A percentile compares a stretch with the other conserved stretches of the same genome.
These are phyloP conservation scores for Ascosphaera pollenicola DNA, from an alignment of 2,329 filamentous ascomycete species.

Conservation along the genomic window DNA sequence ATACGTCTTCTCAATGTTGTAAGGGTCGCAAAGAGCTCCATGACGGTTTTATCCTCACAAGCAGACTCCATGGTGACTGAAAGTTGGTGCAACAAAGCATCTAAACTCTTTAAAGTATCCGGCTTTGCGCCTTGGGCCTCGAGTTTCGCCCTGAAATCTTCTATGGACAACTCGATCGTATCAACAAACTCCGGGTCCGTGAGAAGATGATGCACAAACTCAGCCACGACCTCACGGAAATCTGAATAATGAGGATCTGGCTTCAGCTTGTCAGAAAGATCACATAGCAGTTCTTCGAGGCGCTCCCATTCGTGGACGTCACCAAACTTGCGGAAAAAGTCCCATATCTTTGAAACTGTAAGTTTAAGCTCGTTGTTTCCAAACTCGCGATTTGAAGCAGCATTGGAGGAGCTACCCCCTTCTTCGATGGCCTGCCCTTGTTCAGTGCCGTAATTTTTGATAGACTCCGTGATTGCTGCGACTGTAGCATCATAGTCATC, in stretches of 20 bases:
- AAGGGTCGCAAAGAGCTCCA: slow-evolving; percentile 43
- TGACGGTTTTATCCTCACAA: slow-evolving; percentile 47
- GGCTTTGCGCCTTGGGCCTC: slow-evolving; percentile 40
- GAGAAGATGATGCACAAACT: slow-evolving; percentile 56
- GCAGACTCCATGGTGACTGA: slow-evolving; percentile 47
- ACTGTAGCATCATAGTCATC: slow-evolving; percentile 75
- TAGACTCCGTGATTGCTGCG: slow-evolving; percentile 49
- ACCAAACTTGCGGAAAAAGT: slow-evolving; percentile 59
- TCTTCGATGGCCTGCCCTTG: slow-evolving; percentile 43
- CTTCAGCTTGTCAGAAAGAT: slow-evolving; percentile 50
- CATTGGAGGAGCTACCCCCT: slow-evolving; percentile 35
- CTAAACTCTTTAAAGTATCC: slow-evolving; percentile 48
- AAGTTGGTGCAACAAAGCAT: slow-evolving; percentile 46
- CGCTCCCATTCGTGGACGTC: slow-evolving; percentile 52
- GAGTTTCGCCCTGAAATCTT: slow-evolving; percentile 34
- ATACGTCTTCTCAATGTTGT: slow-evolving; percentile 47
- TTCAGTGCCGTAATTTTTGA: slow-evolving; percentile 56
- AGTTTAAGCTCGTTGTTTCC: slow-evolving; percentile 49
- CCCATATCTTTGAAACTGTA: slow-evolving; percentile 62
- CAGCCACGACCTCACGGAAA: slow-evolving; percentile 49
- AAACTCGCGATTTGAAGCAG: not conserved
- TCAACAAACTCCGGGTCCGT: slow-evolving; percentile 76
- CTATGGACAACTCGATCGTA: slow-evolving; percentile 42
- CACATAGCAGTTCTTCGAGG: slow-evolving; percentile 44
- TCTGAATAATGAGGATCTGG: slow-evolving; percentile 63